Percentiles rank a stretch among this genome's conserved stretches.
Evolutionary conservation across 495 filamentous ascomycete genomes (phyloP).

Genomic region (Halenospora varia): DNA sequence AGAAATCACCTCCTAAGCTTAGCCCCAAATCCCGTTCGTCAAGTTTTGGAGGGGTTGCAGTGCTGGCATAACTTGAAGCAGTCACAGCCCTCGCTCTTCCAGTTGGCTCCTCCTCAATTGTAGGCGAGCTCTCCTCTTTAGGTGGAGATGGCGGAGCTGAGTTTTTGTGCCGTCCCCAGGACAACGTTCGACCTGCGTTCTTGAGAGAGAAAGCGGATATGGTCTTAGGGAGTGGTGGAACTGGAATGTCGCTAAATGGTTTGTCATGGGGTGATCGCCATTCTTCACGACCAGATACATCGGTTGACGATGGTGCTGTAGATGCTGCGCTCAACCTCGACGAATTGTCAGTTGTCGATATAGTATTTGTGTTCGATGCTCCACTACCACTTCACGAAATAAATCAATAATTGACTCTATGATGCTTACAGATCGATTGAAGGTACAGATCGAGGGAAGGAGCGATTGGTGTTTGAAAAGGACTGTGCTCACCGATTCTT

Average conservation of each 20-base stretch:
- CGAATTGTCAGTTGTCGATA: conserved; percentile 59
- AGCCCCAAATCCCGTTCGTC: conserved; percentile 53
- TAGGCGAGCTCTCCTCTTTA: conserved; percentile 32
- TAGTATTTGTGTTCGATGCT: conserved; percentile 60
- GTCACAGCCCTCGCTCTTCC: conserved; percentile 44
- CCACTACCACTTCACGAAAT: conserved; percentile 50
- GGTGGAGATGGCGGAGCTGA: conserved; percentile 33
- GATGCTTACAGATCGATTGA: conserved; percentile 27
- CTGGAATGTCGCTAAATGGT: conserved; percentile 48
- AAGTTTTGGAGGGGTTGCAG: conserved; percentile 66
- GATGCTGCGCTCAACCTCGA: conserved; percentile 70
- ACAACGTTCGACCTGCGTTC: conserved; percentile 69
- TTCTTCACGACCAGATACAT: conserved; percentile 53
- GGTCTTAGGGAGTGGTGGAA: conserved; percentile 52
- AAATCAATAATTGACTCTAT: conserved; percentile 37
- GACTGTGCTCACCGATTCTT: conserved; percentile 44
- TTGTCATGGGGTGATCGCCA: conserved; percentile 46
- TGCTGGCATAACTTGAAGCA: conserved; percentile 54
- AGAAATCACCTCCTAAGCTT: conserved; percentile 59
- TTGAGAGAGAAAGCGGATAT: conserved; percentile 50
- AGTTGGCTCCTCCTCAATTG: conserved; percentile 7
- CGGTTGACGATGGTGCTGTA: conserved; percentile 68
- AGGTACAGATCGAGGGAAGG: not conserved
- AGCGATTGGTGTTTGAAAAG: not conserved
- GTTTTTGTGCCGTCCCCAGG: conserved; percentile 60